Evolutionary conservation across 805 yeast species (phyloP).

Genomic region (Zygotorulaspora danielsina): DNA sequence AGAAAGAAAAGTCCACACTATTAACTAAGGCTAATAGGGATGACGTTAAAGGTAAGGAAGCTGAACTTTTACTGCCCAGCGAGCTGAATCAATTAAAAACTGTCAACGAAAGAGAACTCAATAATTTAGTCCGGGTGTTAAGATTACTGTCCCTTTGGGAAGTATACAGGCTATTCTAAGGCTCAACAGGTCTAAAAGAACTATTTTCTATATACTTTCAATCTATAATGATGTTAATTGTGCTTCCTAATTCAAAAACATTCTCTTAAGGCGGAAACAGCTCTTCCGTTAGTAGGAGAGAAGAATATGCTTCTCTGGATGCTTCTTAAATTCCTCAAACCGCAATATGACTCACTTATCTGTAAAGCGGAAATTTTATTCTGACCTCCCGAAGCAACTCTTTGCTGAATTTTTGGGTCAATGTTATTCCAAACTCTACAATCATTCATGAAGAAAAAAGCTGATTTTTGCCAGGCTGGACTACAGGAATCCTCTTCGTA

Average conservation of each 20-base stretch:
- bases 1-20: conserved; percentile 58
- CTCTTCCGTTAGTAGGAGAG: conserved; percentile 47
- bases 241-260: conserved; percentile 27
- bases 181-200: conserved; percentile 12
- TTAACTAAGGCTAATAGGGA: conserved; percentile 81
- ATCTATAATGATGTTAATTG: neutral
- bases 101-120: conserved; percentile 54
- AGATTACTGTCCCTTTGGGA: conserved; percentile 58
- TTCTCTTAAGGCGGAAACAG: conserved; percentile 27
- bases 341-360: conserved; percentile 49
- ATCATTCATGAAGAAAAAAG: conserved; percentile 71
- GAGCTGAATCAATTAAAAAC: conserved; percentile 69
- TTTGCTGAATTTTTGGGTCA: conserved; percentile 50
- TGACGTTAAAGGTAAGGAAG: conserved; percentile 82
- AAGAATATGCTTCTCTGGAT: conserved; percentile 67
- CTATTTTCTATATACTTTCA: neutral
- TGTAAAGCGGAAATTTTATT: conserved; percentile 45
- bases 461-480: conserved; percentile 60
- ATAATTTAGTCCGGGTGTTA: conserved; percentile 49
- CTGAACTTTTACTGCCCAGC: conserved; percentile 63
- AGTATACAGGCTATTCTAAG: conserved; percentile 40
- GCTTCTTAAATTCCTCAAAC: conserved; percentile 46
- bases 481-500: conserved; percentile 16
- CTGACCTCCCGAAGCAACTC: conserved; percentile 51
- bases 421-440: conserved; percentile 65